phyloP scores from a whole-genome alignment of 2,329 filamentous ascomycete species.

The Talaromyces sp. region DNA sequence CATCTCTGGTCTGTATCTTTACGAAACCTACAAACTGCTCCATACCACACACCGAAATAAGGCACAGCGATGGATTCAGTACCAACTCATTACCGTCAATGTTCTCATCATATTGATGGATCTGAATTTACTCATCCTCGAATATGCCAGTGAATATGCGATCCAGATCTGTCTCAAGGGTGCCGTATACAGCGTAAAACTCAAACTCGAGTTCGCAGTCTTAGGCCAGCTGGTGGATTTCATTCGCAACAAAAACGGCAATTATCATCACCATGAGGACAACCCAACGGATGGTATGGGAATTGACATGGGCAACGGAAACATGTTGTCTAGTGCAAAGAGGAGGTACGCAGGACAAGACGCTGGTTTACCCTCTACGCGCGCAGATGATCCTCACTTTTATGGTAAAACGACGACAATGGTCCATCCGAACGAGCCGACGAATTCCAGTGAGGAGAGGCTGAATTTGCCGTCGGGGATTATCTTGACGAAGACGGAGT shows the following conservation, averaged over 20 bases:
- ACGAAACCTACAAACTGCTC: constrained; percentile 51
- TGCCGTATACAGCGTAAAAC: constrained; percentile 48
- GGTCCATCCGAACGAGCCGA: constrained; percentile 3
- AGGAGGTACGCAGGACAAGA: constrained; percentile 13
- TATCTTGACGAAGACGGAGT: constrained; percentile 24
- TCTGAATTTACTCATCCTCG: constrained; percentile 41
- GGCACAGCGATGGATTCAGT: constrained; percentile 42
- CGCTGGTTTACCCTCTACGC: constrained; percentile 12
- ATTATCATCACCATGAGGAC: constrained; percentile 21
- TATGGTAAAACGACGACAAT: constrained; percentile 16
- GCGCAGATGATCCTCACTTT: constrained; percentile 16
- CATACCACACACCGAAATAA: constrained; percentile 34
- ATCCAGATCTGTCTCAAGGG: constrained; percentile 47
- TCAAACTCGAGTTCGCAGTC: constrained; percentile 52
- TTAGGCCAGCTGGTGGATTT: constrained; percentile 47
- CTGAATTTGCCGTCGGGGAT: constrained; percentile 22
- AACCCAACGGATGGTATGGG: constrained; percentile 22
- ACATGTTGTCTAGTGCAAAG: neutral
- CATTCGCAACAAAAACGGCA: constrained; percentile 25
- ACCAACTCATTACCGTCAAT: constrained; percentile 50
- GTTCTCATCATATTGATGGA: constrained; percentile 48
- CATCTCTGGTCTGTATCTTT: constrained; percentile 52
- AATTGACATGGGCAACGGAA: neutral
- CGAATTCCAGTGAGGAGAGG: constrained; percentile 17
- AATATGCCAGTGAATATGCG: constrained; percentile 43